Conservation (phyloP, 2,329 filamentous ascomycete species). For the Ilyonectria destructans region DNA sequence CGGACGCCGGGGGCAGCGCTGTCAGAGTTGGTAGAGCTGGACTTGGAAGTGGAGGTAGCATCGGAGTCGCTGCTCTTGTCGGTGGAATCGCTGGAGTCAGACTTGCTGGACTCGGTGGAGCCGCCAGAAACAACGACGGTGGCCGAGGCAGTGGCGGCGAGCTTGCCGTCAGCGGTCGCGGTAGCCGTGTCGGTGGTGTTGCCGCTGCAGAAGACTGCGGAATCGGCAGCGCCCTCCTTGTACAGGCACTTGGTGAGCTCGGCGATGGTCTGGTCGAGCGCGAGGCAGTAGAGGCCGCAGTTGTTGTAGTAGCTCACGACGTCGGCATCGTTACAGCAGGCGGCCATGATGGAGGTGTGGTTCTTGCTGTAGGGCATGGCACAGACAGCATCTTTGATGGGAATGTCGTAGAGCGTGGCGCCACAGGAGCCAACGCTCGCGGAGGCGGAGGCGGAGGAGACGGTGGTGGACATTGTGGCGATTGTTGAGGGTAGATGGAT, state of each 20-base stretch:
- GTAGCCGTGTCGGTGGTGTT: constrained; percentile 56
- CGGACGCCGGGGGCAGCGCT: constrained; percentile 42
- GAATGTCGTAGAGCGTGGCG: constrained; percentile 4
- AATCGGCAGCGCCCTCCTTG: constrained; percentile 55
- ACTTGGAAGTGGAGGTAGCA: constrained; percentile 21
- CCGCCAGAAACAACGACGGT: constrained; percentile 49
- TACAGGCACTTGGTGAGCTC: constrained; percentile 57
- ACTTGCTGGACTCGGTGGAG: constrained; percentile 7
- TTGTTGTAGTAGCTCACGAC: constrained; percentile 63
- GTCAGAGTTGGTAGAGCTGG: constrained; percentile 39
- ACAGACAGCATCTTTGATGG: constrained; percentile 57
- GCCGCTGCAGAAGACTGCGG: constrained; percentile 63
- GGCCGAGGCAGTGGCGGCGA: constrained; percentile 52
- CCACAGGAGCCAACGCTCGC: constrained; percentile 2
- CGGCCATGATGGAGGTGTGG: constrained; percentile 60
- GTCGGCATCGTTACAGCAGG: constrained; percentile 63
- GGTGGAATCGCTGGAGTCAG: constrained; percentile 27
- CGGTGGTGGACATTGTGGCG: constrained; percentile 1
- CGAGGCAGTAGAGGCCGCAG: constrained; percentile 67
- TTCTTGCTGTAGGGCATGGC: constrained; percentile 59
- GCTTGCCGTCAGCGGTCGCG: constrained; percentile 39
- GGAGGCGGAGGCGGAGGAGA: background rate
- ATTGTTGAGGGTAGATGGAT: background rate
- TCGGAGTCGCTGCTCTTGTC: constrained; percentile 15
- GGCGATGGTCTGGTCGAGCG: constrained; percentile 51